phyloP scores from a whole-genome alignment of 1,284 basidiomycete genomes.

The Trichosporon sp. region DNA sequence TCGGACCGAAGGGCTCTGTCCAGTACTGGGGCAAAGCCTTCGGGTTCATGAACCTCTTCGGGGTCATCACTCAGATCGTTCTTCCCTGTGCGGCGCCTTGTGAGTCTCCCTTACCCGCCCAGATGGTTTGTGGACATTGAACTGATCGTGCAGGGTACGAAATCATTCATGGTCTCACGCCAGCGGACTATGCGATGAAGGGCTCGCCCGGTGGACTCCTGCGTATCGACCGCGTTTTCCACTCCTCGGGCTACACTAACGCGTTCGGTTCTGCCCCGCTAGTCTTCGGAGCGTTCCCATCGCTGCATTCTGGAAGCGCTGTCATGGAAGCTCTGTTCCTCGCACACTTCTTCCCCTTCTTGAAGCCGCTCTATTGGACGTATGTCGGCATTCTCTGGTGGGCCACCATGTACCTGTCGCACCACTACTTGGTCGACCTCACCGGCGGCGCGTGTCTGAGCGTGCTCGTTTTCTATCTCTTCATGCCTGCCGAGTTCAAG shows the following conservation, averaged over 20 bases:
- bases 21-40: slow-evolving; percentile 84
- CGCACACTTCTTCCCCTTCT: slow-evolving; percentile 86
- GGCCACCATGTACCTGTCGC: slow-evolving; percentile 97
- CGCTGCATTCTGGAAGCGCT: slow-evolving; percentile 81
- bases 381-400: slow-evolving; percentile 90
- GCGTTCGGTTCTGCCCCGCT: slow-evolving; percentile 83
- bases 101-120: slow-evolving; percentile 37
- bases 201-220: slow-evolving; percentile 90
- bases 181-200: slow-evolving; percentile 83
- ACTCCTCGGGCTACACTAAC: slow-evolving; percentile 69
- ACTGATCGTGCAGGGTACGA: slow-evolving; percentile 75
- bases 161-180: slow-evolving; percentile 90
- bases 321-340: slow-evolving; percentile 91
- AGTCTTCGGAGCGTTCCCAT: slow-evolving; percentile 95
- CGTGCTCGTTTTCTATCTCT: slow-evolving; percentile 78
- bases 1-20: slow-evolving; percentile 69
- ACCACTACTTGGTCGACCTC: slow-evolving; percentile 97
- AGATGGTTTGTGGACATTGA: no score
- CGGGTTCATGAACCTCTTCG: slow-evolving; percentile 87
- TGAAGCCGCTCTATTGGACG: slow-evolving; percentile 63
- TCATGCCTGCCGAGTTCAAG: slow-evolving; percentile 72
- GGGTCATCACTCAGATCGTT: slow-evolving; percentile 81
- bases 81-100: slow-evolving; percentile 89
- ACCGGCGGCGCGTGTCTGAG: slow-evolving; percentile 89
- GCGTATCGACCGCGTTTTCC: slow-evolving; percentile 85